Evolutionary conservation across 768 basidiomycete genomes (phyloP).

Genomic region (Naganishia friedmannii): DNA sequence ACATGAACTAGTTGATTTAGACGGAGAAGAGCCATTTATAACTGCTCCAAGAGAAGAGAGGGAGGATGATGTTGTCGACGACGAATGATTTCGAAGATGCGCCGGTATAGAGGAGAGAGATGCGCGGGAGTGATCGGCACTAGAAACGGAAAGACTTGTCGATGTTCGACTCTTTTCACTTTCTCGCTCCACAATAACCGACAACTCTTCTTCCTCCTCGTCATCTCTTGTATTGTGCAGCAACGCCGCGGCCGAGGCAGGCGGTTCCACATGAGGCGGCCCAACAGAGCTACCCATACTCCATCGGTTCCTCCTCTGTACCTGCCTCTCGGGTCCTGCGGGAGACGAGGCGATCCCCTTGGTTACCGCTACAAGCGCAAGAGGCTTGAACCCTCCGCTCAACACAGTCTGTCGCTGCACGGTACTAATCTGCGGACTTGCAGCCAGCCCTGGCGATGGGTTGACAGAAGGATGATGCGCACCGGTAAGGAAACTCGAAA

Average conservation of each 20-base stretch:
- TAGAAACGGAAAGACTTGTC: not conserved
- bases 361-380: constrained; percentile 18
- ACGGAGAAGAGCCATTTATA: constrained; percentile 22
- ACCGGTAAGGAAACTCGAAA: constrained; percentile 19
- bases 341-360: constrained; percentile 4
- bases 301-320: constrained; percentile 15
- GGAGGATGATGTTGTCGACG: constrained; percentile 26
- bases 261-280: not conserved
- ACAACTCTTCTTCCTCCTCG: constrained; percentile 23
- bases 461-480: constrained; percentile 15
- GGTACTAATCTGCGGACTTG: not conserved
- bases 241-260: not conserved
- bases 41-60: constrained; percentile 31
- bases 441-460: not conserved
- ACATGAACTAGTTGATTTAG: constrained; percentile 21
- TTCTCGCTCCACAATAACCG: constrained; percentile 17
- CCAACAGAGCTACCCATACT: constrained; percentile 10
- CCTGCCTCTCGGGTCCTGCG: not conserved
- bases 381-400: constrained; percentile 25
- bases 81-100: constrained; percentile 30
- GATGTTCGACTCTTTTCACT: constrained; percentile 24
- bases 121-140: constrained; percentile 7
- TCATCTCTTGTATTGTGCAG: not conserved
- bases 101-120: constrained; percentile 28
- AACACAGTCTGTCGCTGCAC: constrained; percentile 11